Evolutionary conservation across 495 filamentous ascomycete species (phyloP).

Genomic region (Durotheca rogersii): DNA sequence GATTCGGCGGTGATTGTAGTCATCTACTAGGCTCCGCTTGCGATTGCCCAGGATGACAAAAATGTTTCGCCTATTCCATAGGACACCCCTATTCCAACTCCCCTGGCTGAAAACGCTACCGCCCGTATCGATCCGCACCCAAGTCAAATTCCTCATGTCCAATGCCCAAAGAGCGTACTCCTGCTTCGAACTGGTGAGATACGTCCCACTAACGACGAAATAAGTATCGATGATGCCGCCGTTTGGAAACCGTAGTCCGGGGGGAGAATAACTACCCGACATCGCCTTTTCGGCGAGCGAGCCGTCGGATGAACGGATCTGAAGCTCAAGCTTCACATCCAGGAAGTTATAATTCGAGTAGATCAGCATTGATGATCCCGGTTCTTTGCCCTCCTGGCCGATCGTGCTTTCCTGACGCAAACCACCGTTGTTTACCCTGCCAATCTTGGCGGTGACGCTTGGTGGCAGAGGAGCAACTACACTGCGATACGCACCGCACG

Average conservation of each 20-base stretch:
- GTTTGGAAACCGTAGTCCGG: slow-evolving; percentile 91
- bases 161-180: slow-evolving; percentile 98
- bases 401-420: slow-evolving; percentile 40
- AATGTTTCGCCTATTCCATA: slow-evolving; percentile 89
- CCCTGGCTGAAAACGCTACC: slow-evolving; percentile 90
- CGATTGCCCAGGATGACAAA: slow-evolving; percentile 95
- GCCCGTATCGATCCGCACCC: slow-evolving; percentile 95
- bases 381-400: slow-evolving; percentile 55
- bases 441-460: slow-evolving; percentile 67
- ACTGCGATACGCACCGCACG: slow-evolving; percentile 93
- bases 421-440: slow-evolving; percentile 44
- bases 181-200: slow-evolving; percentile 94
- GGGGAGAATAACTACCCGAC: slow-evolving; percentile 81
- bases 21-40: slow-evolving; percentile 90
- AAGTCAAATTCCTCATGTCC: slow-evolving; percentile 81
- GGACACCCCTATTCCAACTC: slow-evolving; percentile 91
- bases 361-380: slow-evolving; percentile 85
- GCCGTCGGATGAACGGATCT: slow-evolving; percentile 82
- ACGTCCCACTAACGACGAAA: slow-evolving; percentile 95
- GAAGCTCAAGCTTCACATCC: slow-evolving; percentile 92
- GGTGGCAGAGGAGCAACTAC: slow-evolving; percentile 82
- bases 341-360: slow-evolving; percentile 99
- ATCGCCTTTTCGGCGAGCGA: slow-evolving; percentile 83
- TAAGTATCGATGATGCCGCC: slow-evolving; percentile 91
- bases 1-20: slow-evolving; percentile 96